A percentile compares a stretch with the other conserved stretches of the same genome.
Conservation (phyloP, 2,329 filamentous ascomycete species). For the Colletotrichum orbiculare region DNA sequence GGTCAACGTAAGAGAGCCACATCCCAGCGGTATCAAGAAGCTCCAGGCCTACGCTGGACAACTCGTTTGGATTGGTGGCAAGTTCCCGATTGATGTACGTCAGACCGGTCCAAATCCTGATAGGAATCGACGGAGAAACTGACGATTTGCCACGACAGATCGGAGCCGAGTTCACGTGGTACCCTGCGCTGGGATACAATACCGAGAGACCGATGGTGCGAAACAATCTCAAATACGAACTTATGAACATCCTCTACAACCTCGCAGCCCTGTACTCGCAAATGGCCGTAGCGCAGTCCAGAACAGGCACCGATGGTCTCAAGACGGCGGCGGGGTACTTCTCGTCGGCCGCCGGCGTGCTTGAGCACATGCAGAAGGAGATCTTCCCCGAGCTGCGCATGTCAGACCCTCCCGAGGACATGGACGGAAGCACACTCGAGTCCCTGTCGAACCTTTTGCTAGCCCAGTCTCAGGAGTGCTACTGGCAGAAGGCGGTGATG, state of each 20-base stretch:
- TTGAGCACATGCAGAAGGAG: conserved; percentile 79
- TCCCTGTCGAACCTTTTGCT: conserved; percentile 86
- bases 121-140: neutral
- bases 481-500: conserved; percentile 97
- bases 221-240: conserved; percentile 81
- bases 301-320: conserved; percentile 82
- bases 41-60: conserved; percentile 93
- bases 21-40: conserved; percentile 86
- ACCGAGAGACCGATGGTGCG: conserved; percentile 76
- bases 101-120: neutral
- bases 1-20: conserved; percentile 88
- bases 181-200: conserved; percentile 92
- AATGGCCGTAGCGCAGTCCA: conserved; percentile 83
- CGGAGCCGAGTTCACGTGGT: conserved; percentile 96
- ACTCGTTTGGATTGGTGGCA: conserved; percentile 90
- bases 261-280: conserved; percentile 94
- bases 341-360: conserved; percentile 85
- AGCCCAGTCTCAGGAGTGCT: conserved; percentile 95
- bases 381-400: conserved; percentile 85
- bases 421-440: conserved; percentile 89
- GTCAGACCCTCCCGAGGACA: conserved; percentile 89
- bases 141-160: conserved; percentile 64
- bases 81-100: conserved; percentile 92
- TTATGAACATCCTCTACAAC: conserved; percentile 93
- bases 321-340: conserved; percentile 92